Evolutionary conservation across 2,329 filamentous ascomycete genomes (phyloP), one percentile per base, ranked within the genome.

Genomic region (Alternaria novae-zelandiae): DNA sequence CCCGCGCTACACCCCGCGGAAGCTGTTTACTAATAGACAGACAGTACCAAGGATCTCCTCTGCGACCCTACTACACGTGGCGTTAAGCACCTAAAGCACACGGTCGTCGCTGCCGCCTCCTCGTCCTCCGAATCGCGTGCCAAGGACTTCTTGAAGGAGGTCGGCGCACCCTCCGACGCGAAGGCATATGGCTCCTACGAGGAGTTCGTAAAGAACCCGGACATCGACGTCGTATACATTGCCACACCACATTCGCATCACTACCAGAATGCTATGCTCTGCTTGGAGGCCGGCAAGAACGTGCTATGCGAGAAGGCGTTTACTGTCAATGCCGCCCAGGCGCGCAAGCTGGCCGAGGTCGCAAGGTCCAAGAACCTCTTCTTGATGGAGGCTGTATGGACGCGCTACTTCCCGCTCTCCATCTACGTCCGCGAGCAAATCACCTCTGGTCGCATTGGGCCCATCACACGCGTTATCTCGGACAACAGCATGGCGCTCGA

Each of bases 201-300:
- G 65, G 91, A 94, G 77, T 87, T 97, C 26, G 93, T 95, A 25
- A 86, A 87, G 54, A 92, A 97, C 77, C 83, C 90, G 7, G 87
- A 92, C 72, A 87, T 97, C 69, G 92, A 97, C 79, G 92, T 96
- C 71, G 82, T 97, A 81, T 97, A 97, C 80, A 88, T 97, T 59
- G 93, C 93, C 23, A 97, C 94, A 5, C 94, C 94, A 15, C 94
- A 97, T 83, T 94, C 91, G 72, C 94, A 97, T 80, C 94, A 97
- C 83, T 97, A 94, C 83, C 93, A 96, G 79, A 95, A 97, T 81
- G 87, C 89, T 67, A 92, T 94, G 88, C 86, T 96, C n/a, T 91
- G 90, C 46, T 85, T 97, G 43, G 87, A 92, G 69, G 91, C 91
- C 8, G 91, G 92, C 74, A 97, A 97, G 85, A 87, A 95, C 73